Percentiles rank a stretch among this genome's conserved stretches.
phyloP scores from a whole-genome alignment of 768 basidiomycete genomes.

The Leucocoprinus birnbaumii region DNA sequence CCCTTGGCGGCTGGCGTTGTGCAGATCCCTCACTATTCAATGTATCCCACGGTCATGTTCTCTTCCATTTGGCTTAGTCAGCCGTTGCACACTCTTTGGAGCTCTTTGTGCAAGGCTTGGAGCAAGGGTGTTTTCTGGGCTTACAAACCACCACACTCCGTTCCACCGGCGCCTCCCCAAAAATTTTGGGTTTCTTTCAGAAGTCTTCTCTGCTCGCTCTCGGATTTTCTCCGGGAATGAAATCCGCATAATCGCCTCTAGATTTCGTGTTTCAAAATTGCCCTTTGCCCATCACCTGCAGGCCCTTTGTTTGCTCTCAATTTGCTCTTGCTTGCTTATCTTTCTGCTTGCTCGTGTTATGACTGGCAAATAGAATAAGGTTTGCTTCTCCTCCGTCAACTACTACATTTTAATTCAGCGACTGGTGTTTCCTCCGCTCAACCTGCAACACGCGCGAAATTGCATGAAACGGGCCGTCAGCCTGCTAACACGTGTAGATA shows the following conservation, averaged over 20 bases:
- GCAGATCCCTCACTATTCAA: no score
- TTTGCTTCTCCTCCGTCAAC: not conserved
- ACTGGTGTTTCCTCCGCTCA: slow-evolving; percentile 1
- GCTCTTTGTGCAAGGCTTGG: not conserved
- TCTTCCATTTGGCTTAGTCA: not conserved
- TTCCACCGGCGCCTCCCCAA: no score
- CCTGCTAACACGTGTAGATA: not conserved
- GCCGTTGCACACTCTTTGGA: not conserved
- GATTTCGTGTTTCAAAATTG: not conserved
- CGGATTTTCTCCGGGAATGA: not conserved
- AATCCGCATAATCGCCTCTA: slow-evolving; percentile 5
- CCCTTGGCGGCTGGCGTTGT: no score
- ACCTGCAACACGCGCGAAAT: slow-evolving; percentile 1
- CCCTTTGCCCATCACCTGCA: slow-evolving; percentile 9
- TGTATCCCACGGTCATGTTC: not conserved
- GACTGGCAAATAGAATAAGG: slow-evolving; percentile 9
- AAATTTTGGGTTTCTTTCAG: not conserved
- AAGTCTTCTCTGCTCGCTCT: not conserved
- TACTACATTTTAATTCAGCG: not conserved
- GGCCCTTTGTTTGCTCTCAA: not conserved
- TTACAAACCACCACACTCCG: not conserved
- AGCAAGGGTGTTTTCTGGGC: no score
- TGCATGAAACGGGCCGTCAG: no score
- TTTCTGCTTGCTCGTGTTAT: not conserved
- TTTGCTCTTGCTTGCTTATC: not conserved